phyloP scores from a whole-genome alignment of 345 rosid species.

The Physaria fendleri region DNA sequence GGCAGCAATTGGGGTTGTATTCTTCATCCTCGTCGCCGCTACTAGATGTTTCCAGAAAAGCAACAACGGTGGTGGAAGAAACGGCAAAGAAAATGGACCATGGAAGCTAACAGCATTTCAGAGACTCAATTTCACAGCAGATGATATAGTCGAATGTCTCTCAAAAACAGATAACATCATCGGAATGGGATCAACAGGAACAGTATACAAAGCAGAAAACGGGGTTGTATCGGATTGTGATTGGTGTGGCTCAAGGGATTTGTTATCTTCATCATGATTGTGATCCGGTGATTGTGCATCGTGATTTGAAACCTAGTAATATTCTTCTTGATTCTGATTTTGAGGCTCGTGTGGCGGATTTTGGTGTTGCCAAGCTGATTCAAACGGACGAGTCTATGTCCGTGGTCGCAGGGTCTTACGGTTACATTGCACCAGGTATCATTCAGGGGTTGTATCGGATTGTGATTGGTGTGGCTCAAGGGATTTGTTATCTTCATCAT shows the following conservation, averaged over 20 bases:
- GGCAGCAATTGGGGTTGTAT: no score
- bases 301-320: slow-evolving; percentile 91
- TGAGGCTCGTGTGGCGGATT: slow-evolving; percentile 99
- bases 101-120: slow-evolving; percentile 96
- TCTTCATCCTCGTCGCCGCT: no score
- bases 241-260: slow-evolving; percentile 98
- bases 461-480: slow-evolving; percentile 96
- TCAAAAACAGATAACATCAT: slow-evolving; percentile 63
- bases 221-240: slow-evolving; percentile 68
- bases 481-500: slow-evolving; percentile 96
- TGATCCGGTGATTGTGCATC: slow-evolving; percentile 93
- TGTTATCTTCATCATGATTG: slow-evolving; percentile 99
- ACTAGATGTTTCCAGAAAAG: no score
- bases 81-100: slow-evolving; percentile 56
- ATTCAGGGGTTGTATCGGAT: slow-evolving; percentile 59
- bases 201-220: slow-evolving; percentile 86
- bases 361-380: slow-evolving; percentile 90
- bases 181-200: slow-evolving; percentile 96
- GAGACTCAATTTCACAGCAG: slow-evolving; percentile 80
- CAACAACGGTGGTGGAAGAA: slow-evolving; percentile 29
- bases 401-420: slow-evolving; percentile 98
- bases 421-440: slow-evolving; percentile 98
- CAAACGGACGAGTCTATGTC: slow-evolving; percentile 95
- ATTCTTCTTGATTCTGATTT: slow-evolving; percentile 76
- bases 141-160: slow-evolving; percentile 73